Evolutionary conservation across 1,284 basidiomycete species (phyloP).

Genomic region (Fomitopsis pinicola): DNA sequence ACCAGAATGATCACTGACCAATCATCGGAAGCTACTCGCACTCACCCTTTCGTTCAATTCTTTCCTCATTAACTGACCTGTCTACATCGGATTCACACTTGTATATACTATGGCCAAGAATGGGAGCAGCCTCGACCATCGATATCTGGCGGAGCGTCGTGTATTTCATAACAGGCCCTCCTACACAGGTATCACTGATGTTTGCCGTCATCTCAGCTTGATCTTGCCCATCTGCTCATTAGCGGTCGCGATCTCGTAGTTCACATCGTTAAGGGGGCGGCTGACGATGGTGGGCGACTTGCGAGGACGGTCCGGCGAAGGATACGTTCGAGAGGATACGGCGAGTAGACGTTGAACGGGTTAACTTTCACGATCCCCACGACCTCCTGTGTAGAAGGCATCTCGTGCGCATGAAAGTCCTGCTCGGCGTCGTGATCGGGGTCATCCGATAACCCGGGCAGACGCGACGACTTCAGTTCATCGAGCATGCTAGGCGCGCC

Average conservation of each 20-base stretch:
- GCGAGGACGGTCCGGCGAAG: slow-evolving; percentile 21
- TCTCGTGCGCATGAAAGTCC: neutral
- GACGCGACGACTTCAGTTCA: neutral
- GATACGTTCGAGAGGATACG: slow-evolving; percentile 25
- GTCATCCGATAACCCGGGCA: neutral
- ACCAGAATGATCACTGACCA: too few species aligned
- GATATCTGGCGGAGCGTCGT: too few species aligned
- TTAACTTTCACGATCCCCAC: neutral
- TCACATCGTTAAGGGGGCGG: slow-evolving; percentile 4
- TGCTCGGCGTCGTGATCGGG: neutral
- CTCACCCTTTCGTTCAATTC: too few species aligned
- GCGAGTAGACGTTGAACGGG: slow-evolving; percentile 4
- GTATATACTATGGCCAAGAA: too few species aligned
- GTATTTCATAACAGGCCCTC: too few species aligned
- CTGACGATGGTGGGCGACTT: neutral
- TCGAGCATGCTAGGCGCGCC: neutral
- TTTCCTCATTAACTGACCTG: too few species aligned
- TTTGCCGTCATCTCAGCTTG: neutral
- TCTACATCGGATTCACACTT: too few species aligned
- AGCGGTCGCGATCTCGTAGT: slow-evolving; percentile 7
- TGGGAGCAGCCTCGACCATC: too few species aligned
- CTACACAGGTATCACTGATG: too few species aligned
- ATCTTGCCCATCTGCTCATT: slow-evolving; percentile 9
- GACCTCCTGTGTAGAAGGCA: slow-evolving; percentile 11
- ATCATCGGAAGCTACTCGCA: too few species aligned